phyloP scores from a whole-genome alignment of 2,329 filamentous ascomycete species.

The Colletotrichum sojae region DNA sequence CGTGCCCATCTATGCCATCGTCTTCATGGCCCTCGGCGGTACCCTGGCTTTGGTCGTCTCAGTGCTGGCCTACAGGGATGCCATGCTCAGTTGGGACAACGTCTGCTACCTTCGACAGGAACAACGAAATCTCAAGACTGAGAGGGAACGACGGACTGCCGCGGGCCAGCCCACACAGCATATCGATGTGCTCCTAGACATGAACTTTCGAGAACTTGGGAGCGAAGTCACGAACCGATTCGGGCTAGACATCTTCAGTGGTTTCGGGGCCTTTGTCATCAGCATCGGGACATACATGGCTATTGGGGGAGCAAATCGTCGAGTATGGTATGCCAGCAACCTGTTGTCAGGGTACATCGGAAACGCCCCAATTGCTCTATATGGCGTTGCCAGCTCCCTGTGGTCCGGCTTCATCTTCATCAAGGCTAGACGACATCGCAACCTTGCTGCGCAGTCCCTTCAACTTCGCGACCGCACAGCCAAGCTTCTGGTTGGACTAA shows the following conservation, averaged over 20 bases:
- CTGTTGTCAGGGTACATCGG: conserved; percentile 69
- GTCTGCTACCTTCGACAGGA: conserved; percentile 61
- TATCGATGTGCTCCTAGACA: conserved; percentile 56
- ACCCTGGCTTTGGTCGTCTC: conserved; percentile 60
- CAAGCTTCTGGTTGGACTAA: conserved; percentile 50
- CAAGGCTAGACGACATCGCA: conserved; percentile 56
- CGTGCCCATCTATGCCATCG: conserved; percentile 62
- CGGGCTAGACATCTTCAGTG: conserved; percentile 65
- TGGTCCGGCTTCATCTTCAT: conserved; percentile 62
- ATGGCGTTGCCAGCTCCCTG: conserved; percentile 61
- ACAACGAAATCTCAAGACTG: conserved; percentile 49
- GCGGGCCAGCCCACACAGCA: conserved; percentile 40
- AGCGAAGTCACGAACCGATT: conserved; percentile 66
- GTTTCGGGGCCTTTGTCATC: conserved; percentile 64
- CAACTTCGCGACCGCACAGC: conserved; percentile 45
- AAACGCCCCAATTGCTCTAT: conserved; percentile 64
- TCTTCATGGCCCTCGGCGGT: conserved; percentile 68
- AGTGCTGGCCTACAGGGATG: conserved; percentile 62
- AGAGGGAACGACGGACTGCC: conserved; percentile 30
- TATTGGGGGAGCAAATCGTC: conserved; percentile 61
- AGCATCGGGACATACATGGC: conserved; percentile 67
- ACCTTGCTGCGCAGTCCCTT: conserved; percentile 43
- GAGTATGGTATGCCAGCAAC: conserved; percentile 63
- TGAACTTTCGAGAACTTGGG: conserved; percentile 64
- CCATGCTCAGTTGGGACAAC: conserved; percentile 60